Percentiles rank a stretch among this genome's conserved stretches.
Evolutionary conservation across 1,139 yeast species (phyloP).

Genomic region (Kluyveromyces marxianus): DNA sequence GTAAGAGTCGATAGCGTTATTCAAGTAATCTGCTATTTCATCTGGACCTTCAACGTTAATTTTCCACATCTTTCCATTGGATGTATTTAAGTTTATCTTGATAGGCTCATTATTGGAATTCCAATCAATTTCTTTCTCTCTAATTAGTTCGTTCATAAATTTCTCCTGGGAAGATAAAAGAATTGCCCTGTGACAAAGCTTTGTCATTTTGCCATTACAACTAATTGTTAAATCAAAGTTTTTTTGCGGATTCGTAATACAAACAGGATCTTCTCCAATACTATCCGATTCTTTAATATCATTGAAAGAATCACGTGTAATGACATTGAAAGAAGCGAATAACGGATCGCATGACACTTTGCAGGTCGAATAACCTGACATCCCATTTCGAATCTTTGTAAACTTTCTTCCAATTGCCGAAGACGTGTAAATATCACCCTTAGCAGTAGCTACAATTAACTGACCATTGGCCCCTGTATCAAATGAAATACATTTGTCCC

Average conservation of each 20-base stretch:
- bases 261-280: background rate
- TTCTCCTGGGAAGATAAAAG: conserved; percentile 14
- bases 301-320: conserved; percentile 45
- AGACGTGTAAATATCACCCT: conserved; percentile 53
- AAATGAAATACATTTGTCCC: conserved; percentile 43
- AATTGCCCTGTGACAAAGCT: conserved; percentile 14
- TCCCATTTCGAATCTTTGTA: background rate
- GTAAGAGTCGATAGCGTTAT: conserved; percentile 32
- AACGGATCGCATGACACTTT: conserved; percentile 59
- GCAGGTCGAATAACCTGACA: background rate
- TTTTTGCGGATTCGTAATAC: background rate
- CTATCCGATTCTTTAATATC: conserved; percentile 14
- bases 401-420: background rate
- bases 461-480: conserved; percentile 68
- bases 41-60: conserved; percentile 6
- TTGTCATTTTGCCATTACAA: background rate
- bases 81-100: conserved; percentile 5
- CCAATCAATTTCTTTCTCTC: conserved; percentile 5
- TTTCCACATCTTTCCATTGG: conserved; percentile 9
- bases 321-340: conserved; percentile 61
- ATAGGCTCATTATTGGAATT: conserved; percentile 7
- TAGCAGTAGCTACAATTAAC: conserved; percentile 54
- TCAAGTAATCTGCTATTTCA: conserved; percentile 4
- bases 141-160: conserved; percentile 7
- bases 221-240: background rate